These are phyloP conservation scores for Lasiosphaeria ovina DNA, from an alignment of 495 filamentous ascomycete genomes.

Conservation along the genomic window DNA sequence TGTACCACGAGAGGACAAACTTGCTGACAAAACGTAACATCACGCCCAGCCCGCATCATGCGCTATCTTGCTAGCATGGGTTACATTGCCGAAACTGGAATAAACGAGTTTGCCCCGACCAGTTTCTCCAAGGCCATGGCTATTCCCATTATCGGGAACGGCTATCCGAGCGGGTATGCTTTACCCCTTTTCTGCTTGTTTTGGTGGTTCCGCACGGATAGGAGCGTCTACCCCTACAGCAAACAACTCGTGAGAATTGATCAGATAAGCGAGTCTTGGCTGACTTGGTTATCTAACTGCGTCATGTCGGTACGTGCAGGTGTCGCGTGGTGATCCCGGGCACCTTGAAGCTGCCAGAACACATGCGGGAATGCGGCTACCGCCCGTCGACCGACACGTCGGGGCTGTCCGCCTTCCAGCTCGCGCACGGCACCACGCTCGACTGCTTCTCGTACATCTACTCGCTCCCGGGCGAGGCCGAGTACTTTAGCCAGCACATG, in stretches of 20 bases:
- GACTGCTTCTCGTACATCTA: conserved; percentile 32
- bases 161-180: conserved; percentile 29
- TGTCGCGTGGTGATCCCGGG: neutral
- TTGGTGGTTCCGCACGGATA: conserved; percentile 14
- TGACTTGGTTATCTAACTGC: neutral
- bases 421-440: conserved; percentile 5
- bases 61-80: conserved; percentile 53
- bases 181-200: neutral
- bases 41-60: conserved; percentile 32
- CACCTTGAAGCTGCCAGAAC: conserved; percentile 14
- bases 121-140: conserved; percentile 43
- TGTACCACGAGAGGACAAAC: neutral
- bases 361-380: conserved; percentile 24
- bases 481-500: conserved; percentile 53
- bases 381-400: conserved; percentile 16
- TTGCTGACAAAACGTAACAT: neutral
- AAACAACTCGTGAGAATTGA: neutral
- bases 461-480: conserved; percentile 21
- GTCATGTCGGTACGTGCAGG: neutral
- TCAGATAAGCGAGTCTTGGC: no score
- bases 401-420: neutral
- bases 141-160: conserved; percentile 27
- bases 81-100: conserved; percentile 43
- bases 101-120: conserved; percentile 45
- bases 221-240: conserved; percentile 13